Conservation (phyloP, 2,329 filamentous ascomycete genomes). For the Fusarium mexicanum region DNA sequence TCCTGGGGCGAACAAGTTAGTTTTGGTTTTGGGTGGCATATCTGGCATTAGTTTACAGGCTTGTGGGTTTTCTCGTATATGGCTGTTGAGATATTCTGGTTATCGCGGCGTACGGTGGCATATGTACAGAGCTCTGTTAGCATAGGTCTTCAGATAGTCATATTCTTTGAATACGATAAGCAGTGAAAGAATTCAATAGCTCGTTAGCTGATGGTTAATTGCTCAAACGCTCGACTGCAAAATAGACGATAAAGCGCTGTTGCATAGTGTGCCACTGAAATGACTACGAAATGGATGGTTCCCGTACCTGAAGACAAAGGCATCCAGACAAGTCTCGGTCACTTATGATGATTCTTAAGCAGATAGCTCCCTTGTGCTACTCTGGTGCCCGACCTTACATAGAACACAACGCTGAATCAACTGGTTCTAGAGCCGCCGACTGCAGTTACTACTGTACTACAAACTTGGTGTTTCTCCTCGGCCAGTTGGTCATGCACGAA, state of each 20-base stretch:
- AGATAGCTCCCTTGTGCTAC: background rate
- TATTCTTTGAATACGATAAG: background rate
- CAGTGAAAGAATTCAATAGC: background rate
- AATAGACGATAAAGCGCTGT: background rate
- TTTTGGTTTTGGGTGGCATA: slow-evolving; percentile 16
- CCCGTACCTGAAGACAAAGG: background rate
- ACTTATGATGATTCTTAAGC: background rate
- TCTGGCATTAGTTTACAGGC: slow-evolving; percentile 8
- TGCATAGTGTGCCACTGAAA: background rate
- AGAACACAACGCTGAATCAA: background rate
- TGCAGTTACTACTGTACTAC: slow-evolving; percentile 13
- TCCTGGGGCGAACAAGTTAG: background rate
- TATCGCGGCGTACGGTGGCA: background rate
- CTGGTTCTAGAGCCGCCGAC: background rate
- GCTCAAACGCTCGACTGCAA: background rate
- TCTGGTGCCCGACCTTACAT: background rate
- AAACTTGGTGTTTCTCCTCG: background rate
- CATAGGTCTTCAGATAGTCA: background rate
- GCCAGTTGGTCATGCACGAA: background rate
- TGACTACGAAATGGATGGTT: background rate
- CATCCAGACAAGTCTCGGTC: background rate
- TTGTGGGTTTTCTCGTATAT: background rate
- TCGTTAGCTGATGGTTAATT: background rate
- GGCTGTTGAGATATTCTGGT: background rate
- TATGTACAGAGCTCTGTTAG: background rate